Conservation (phyloP, 1,284 basidiomycete species). For the Serendipita sp. region DNA sequence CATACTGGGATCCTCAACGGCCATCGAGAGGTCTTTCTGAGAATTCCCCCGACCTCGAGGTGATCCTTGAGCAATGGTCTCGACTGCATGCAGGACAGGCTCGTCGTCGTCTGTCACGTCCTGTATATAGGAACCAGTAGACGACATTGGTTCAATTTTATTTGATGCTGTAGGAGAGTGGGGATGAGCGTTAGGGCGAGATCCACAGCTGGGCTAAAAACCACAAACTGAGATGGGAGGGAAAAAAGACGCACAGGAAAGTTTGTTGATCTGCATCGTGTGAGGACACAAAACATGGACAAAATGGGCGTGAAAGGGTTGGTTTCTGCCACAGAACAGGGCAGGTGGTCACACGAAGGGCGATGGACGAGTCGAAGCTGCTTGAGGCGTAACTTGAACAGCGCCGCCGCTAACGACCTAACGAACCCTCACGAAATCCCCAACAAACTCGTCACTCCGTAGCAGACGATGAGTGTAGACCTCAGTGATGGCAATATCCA, state of each 20-base stretch:
- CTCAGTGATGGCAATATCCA: not conserved
- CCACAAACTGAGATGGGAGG: not conserved
- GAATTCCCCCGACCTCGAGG: not conserved
- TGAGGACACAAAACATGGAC: conserved; percentile 3
- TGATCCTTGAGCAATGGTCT: not conserved
- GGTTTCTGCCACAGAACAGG: not conserved
- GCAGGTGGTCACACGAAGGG: not conserved
- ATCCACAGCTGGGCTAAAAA: not conserved
- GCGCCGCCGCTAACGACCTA: not conserved
- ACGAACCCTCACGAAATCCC: not conserved
- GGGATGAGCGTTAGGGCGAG: not conserved
- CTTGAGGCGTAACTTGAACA: not conserved
- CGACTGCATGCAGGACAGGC: not conserved
- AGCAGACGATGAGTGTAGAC: not conserved
- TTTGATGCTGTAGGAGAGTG: not conserved
- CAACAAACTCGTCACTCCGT: not conserved
- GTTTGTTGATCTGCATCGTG: conserved; percentile 5
- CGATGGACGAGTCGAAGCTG: not conserved
- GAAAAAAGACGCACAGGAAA: conserved; percentile 1
- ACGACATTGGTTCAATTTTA: not conserved
- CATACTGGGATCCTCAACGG: not conserved
- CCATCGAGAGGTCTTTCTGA: not conserved
- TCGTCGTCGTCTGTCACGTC: not conserved
- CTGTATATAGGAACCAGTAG: conserved; percentile 1
- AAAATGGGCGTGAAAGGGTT: not conserved